Conservation (phyloP, 495 filamentous ascomycete species). For the Neurospora sp. region DNA sequence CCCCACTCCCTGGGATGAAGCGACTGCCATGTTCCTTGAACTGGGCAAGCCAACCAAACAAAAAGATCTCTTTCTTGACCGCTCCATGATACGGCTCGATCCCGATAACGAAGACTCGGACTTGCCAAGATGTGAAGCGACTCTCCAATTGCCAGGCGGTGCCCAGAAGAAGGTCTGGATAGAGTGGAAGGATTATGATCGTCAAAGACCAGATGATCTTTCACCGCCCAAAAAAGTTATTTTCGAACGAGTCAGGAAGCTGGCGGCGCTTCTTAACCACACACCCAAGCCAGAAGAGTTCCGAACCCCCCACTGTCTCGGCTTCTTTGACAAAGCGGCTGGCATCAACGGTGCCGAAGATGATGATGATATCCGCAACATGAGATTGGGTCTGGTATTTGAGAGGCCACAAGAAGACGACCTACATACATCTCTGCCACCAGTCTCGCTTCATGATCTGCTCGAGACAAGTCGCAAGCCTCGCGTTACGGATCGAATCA, state of each 20-base stretch:
- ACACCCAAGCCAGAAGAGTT: conserved; percentile 32
- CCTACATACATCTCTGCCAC: conserved; percentile 21
- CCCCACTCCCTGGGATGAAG: conserved; percentile 17
- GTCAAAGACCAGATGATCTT: conserved; percentile 19
- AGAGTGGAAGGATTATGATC: conserved; percentile 39
- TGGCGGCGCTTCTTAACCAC: conserved; percentile 31
- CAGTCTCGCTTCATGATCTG: conserved; percentile 25
- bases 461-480: conserved; percentile 18
- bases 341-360: conserved; percentile 9
- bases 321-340: conserved; percentile 32
- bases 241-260: conserved; percentile 25
- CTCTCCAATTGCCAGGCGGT: conserved; percentile 16
- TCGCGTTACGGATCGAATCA: conserved; percentile 24
- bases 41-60: conserved; percentile 21
- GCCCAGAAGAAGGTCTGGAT: conserved; percentile 29
- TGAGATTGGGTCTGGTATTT: conserved; percentile 28
- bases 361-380: conserved; percentile 25
- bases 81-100: conserved; percentile 20
- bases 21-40: conserved; percentile 22
- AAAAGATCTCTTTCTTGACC: conserved; percentile 22
- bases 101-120: conserved; percentile 19
- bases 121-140: conserved; percentile 25
- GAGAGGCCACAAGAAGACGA: conserved; percentile 21
- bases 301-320: conserved; percentile 33
- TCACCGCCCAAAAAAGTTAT: conserved; percentile 26